Evolutionary conservation across 371 early-diverging fungal genomes (phyloP).

Genomic region (Fennellomyces sp.): DNA sequence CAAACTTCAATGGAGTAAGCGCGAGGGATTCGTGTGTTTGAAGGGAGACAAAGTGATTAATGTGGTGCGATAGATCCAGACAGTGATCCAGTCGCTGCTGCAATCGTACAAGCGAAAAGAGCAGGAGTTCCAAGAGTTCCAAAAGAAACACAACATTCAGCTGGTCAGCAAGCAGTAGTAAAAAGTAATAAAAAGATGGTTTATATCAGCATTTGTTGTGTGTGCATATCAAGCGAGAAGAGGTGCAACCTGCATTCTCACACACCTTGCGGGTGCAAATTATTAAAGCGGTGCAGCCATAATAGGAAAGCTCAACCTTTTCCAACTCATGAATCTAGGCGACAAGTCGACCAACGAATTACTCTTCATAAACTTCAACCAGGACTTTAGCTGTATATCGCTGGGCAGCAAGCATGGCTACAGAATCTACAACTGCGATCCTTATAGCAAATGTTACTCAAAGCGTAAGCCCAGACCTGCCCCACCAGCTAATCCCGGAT

Average conservation of each 20-base stretch:
- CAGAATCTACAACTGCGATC: conserved; percentile 94
- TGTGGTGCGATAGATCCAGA: conserved; percentile 68
- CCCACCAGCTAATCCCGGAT: too few species aligned
- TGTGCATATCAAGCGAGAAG: too few species aligned
- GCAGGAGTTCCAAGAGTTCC: conserved; percentile 84
- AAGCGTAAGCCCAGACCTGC: too few species aligned
- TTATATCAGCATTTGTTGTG: too few species aligned
- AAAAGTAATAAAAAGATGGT: too few species aligned
- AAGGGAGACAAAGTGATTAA: not conserved
- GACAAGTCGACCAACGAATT: conserved; percentile 43
- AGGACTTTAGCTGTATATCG: conserved; percentile 90
- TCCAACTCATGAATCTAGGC: conserved; percentile 13
- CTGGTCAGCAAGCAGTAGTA: conserved; percentile 57
- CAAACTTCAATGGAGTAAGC: conserved; percentile 86
- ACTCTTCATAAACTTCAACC: conserved; percentile 90
- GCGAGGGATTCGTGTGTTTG: not conserved
- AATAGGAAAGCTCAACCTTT: too few species aligned
- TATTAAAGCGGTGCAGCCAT: too few species aligned
- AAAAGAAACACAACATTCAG: conserved; percentile 82
- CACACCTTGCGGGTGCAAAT: too few species aligned
- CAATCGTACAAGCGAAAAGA: conserved; percentile 88
- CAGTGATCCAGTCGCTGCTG: conserved; percentile 76
- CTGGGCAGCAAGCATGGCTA: conserved; percentile 88
- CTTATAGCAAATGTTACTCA: conserved; percentile 91
- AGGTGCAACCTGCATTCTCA: too few species aligned